phyloP scores from a whole-genome alignment of 1,139 yeast genomes.

The Fermentozyma sake region DNA sequence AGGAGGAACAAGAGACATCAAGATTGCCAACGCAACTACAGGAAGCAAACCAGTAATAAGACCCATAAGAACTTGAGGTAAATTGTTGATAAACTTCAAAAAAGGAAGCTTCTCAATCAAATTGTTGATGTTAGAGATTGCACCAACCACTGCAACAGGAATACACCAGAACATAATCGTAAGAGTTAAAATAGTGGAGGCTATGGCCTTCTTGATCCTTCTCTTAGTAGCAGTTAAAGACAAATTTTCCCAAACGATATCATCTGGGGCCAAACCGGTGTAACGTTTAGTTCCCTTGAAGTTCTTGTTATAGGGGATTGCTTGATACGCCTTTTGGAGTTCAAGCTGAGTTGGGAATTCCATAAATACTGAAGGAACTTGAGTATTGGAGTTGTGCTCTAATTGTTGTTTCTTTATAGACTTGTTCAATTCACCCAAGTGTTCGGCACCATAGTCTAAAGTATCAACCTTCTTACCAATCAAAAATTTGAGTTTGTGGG shows the following conservation, averaged over 20 bases:
- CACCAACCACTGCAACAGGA: constrained; percentile 82
- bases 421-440: constrained; percentile 61
- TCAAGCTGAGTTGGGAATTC: constrained; percentile 85
- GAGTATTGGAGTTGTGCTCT: constrained; percentile 39
- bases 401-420: constrained; percentile 61
- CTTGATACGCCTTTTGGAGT: constrained; percentile 86
- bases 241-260: constrained; percentile 78
- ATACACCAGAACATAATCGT: constrained; percentile 78
- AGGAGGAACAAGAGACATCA: constrained; percentile 77
- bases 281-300: constrained; percentile 58
- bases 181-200: constrained; percentile 41
- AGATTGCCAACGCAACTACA: constrained; percentile 56
- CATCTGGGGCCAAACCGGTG: constrained; percentile 64
- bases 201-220: constrained; percentile 36
- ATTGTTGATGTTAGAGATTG: constrained; percentile 68
- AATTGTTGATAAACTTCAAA: constrained; percentile 57
- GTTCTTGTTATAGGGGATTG: constrained; percentile 63
- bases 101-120: constrained; percentile 58
- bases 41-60: constrained; percentile 75
- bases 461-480: constrained; percentile 86
- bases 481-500: constrained; percentile 50
- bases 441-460: constrained; percentile 63
- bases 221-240: constrained; percentile 40
- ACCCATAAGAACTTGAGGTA: constrained; percentile 58
- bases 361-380: constrained; percentile 72